Conservation (phyloP, 257 asterid genomes). For the Solanum neorickii region DNA sequence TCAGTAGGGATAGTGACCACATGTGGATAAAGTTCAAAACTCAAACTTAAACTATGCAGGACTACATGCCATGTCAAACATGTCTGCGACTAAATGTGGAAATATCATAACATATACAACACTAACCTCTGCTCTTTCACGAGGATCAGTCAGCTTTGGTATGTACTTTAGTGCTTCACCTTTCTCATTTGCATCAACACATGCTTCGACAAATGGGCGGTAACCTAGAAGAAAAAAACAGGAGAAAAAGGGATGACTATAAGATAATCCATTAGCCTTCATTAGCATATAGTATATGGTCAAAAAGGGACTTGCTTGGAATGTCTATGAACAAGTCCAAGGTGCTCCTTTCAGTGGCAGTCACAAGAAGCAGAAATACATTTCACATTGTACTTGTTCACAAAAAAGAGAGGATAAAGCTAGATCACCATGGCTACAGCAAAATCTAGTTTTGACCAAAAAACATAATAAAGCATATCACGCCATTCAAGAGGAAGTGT, state of each 20-base stretch:
- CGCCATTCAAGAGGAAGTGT: not conserved
- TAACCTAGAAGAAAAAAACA: constrained; percentile 37
- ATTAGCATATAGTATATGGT: not conserved
- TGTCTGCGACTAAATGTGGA: not conserved
- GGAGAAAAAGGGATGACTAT: not conserved
- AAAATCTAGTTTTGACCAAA: not conserved
- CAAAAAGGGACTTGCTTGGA: not conserved
- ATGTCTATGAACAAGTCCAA: not conserved
- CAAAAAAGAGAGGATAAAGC: not conserved
- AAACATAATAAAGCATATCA: not conserved
- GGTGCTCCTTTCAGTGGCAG: not conserved
- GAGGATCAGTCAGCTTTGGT: constrained; percentile 76
- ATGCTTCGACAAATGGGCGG: constrained; percentile 97
- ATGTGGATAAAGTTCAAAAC: not conserved
- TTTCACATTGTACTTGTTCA: not conserved
- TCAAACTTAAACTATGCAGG: not conserved
- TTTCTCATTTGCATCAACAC: constrained; percentile 80
- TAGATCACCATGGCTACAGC: not conserved
- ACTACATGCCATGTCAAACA: not conserved
- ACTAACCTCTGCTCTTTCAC: constrained; percentile 87
- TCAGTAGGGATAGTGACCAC: not conserved
- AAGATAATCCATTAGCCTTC: not conserved
- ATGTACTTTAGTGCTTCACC: constrained; percentile 80
- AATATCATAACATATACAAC: not conserved
- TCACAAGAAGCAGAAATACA: not conserved